Conservation (phyloP, 2,329 filamentous ascomycete species). For the Scedosporium boydii region DNA sequence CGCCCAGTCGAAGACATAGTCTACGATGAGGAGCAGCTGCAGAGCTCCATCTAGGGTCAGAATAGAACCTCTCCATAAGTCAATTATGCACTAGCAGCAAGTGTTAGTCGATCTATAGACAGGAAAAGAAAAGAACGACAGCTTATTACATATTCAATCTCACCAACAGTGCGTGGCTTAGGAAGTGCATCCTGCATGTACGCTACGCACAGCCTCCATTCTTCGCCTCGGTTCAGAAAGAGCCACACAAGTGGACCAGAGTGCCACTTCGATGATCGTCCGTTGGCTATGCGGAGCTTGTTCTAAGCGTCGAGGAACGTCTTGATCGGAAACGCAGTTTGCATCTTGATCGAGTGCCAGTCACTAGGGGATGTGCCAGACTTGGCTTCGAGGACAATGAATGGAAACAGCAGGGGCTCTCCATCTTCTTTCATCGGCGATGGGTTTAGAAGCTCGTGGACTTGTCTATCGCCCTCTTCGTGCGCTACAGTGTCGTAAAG, state of each 20-base stretch:
- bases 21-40: slow-evolving; percentile 8
- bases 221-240: slow-evolving; percentile 6
- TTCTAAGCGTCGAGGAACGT: slow-evolving; percentile 7
- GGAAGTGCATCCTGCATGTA: background rate
- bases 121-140: no score
- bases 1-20: slow-evolving; percentile 11
- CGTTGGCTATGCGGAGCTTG: background rate
- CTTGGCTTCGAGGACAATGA: slow-evolving; percentile 8
- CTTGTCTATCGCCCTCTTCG: background rate
- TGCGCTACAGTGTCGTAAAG: background rate
- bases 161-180: background rate
- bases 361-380: background rate
- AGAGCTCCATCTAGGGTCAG: slow-evolving; percentile 2
- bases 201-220: slow-evolving; percentile 1
- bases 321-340: slow-evolving; percentile 11
- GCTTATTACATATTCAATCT: background rate
- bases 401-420: slow-evolving; percentile 4
- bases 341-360: slow-evolving; percentile 9
- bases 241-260: slow-evolving; percentile 8
- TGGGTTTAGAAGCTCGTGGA: background rate
- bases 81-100: slow-evolving; percentile 1
- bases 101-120: no score
- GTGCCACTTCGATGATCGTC: background rate
- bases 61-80: slow-evolving; percentile 9
- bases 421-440: background rate